Conservation (phyloP, 768 basidiomycete species). For the Mycena vitilis region DNA sequence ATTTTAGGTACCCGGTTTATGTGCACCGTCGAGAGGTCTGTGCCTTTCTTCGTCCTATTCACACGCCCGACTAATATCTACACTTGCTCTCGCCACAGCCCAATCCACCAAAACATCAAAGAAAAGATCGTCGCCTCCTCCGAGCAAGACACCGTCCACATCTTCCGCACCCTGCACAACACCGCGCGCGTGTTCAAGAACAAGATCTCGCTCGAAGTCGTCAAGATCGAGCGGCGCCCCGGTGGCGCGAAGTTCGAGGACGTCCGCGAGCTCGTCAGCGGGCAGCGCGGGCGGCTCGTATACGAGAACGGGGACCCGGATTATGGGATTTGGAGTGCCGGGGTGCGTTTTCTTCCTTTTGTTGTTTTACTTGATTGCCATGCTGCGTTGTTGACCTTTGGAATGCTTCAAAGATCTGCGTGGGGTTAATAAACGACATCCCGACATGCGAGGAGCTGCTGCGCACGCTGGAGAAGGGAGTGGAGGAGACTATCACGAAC, state of each 20-base stretch:
- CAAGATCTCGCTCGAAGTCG: constrained; percentile 84
- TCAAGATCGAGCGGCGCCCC: constrained; percentile 81
- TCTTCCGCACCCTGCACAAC: constrained; percentile 88
- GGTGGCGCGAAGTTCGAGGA: constrained; percentile 93
- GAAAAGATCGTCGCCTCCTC: constrained; percentile 86
- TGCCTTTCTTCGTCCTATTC: no score
- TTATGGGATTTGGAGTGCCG: constrained; percentile 87
- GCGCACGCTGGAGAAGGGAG: constrained; percentile 76
- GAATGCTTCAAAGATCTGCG: constrained; percentile 44
- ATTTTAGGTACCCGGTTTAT: constrained; percentile 84
- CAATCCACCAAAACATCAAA: constrained; percentile 92
- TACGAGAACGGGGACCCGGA: constrained; percentile 90
- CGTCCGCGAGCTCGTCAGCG: constrained; percentile 79
- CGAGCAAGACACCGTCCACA: constrained; percentile 88
- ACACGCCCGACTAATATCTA: no score
- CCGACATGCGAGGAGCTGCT: constrained; percentile 84
- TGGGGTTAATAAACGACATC: constrained; percentile 85
- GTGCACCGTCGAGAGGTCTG: constrained; percentile 86
- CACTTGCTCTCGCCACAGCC: constrained; percentile 52
- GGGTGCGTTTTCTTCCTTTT: constrained; percentile 38
- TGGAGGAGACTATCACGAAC: constrained; percentile 71
- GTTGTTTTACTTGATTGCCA: not conserved
- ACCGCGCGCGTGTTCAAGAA: constrained; percentile 92
- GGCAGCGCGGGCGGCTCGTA: constrained; percentile 74
- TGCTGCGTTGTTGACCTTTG: not conserved